Evolutionary conservation across 2,329 filamentous ascomycete species (phyloP), one percentile per base, ranked within the genome.

Genomic region (Neonectria punicea): DNA sequence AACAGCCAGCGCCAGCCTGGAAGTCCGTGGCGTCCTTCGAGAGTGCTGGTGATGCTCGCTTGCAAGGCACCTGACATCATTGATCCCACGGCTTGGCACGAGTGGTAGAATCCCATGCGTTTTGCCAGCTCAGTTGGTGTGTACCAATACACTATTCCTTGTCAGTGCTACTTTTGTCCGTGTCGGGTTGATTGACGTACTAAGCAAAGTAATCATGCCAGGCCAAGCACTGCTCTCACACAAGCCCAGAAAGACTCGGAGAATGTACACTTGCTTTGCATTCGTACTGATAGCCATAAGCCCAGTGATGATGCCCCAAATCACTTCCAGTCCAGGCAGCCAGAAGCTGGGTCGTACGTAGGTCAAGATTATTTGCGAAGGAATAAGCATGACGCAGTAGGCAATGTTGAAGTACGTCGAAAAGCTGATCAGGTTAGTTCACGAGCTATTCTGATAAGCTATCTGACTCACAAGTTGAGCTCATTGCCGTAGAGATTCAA

Each of bases 341-440:
- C 77, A 80, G 53, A 79, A 73, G 22, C 77, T 78, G 1, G 79
- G 79, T 6, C 78, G 76, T 22, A 81, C 75, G 53, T 77, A 74
- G 6, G 76, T 80, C 71, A 78, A 71, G 70, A 81, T 77, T 41
- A 81, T 68, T 64, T 79, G 80, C 20, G 76, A 79, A 0, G 79
- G 77, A 50, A 77, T 74, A 51, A 80, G 74, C 50, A 79, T 77
- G 77, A 89, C 77, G 2, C 87, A 84, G 69, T 90, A 90, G 14
- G 87, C 87, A 2, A 86, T 80, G 0, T 85, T 89, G 82, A 87
- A 90, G 49, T 82, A 83, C 1, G 86, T 83, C 54, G 74, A 75
- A 60, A 80, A 73, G 56, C 70, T 72, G 22, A 4, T 22, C 3
- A 22, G 22, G 1, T 22, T 22, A 22, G 22, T 22, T 4, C 22